Evolutionary conservation across 179 eudicot species (phyloP).

Genomic region (Nepenthes alata): DNA sequence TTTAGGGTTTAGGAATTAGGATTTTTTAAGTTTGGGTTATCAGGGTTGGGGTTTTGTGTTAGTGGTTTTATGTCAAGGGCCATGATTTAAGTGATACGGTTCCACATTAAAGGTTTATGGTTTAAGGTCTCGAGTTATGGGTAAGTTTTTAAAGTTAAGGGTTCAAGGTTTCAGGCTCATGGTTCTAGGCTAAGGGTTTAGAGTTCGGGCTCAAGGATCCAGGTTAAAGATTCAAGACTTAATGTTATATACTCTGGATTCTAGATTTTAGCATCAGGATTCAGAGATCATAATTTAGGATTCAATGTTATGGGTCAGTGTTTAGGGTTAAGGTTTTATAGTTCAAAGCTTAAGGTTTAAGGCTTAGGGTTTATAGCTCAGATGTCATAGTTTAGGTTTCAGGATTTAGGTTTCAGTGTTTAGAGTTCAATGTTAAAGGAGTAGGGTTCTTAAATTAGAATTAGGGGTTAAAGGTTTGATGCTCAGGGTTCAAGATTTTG

Average conservation of each 20-base stretch:
- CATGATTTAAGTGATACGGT: background rate
- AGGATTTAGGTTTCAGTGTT: background rate
- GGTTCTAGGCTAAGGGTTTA: no score
- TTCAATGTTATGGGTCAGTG: conserved; percentile 1
- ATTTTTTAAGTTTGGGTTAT: no score
- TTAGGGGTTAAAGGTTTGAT: no score
- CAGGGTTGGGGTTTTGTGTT: conserved; percentile 12
- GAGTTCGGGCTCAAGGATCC: conserved; percentile 8
- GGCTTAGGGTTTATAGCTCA: conserved; percentile 9
- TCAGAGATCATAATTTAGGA: conserved; percentile 3
- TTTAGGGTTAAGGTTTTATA: no score
- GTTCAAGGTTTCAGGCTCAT: conserved; percentile 7
- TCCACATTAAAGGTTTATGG: background rate
- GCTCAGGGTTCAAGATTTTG: conserved; percentile 7
- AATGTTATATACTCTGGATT: conserved; percentile 12
- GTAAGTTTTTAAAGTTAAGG: conserved; percentile 10
- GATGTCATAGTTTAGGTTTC: conserved; percentile 7
- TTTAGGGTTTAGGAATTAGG: no score
- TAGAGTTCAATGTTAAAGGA: no score
- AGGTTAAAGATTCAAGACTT: conserved; percentile 4
- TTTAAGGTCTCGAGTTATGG: conserved; percentile 11
- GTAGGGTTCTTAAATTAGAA: no score
- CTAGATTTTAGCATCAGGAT: conserved; percentile 5
- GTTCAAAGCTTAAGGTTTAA: no score
- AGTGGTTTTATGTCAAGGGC: conserved; percentile 8